Evolutionary conservation across 192 early-diverging fungal species (phyloP), one percentile per base, ranked within the genome.

Genomic region (Podila epigama): DNA sequence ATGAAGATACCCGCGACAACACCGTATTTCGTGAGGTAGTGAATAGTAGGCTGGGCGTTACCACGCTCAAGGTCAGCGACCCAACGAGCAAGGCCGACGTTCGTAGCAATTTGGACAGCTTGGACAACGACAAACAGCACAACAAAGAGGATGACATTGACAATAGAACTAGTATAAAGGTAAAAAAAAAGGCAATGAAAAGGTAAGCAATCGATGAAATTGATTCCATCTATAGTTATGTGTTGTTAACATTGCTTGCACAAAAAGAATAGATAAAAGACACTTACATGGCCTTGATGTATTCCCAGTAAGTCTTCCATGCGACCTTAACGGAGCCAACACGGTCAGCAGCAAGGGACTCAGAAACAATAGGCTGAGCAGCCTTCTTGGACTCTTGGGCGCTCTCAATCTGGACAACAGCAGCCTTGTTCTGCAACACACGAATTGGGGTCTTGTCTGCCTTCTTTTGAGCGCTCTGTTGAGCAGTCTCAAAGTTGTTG

Each of bases 311-410:
- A 0, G 94, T 91, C 11, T 65, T 57, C 86, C 87, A 90, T 32
- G 88, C 86, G 27, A 98, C 94, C 20, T 83, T 86, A 27, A 95
- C 95, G 52, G 89, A 85, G 11, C 90, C 90, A 60, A 87, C 91
- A 60, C 91, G 86, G 81, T 98, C 96, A 35, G 90, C 87, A 5
- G 85, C 83, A 79, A 95, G 95, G 33, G 96, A 67, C 40, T 72
- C 82, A 3, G 80, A 81, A 1, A 64, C 61, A 22, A 61, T 59
- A 36, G 41, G 40, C 8, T 51, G 42, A 11, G 48, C 57, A 1
- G 52, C 37, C 12, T 60, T 54, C 51, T 25, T 18, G 33, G 33
- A 18, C 9, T 1, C 53, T 2, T 22, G 51, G 10, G 29, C 40
- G 11, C 52, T 31, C 15, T 35, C 48, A 4, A n/a, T 36, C 11